These are phyloP conservation scores for Dactylellina leptospora DNA, from an alignment of 2,329 filamentous ascomycete species.

Conservation along the genomic window DNA sequence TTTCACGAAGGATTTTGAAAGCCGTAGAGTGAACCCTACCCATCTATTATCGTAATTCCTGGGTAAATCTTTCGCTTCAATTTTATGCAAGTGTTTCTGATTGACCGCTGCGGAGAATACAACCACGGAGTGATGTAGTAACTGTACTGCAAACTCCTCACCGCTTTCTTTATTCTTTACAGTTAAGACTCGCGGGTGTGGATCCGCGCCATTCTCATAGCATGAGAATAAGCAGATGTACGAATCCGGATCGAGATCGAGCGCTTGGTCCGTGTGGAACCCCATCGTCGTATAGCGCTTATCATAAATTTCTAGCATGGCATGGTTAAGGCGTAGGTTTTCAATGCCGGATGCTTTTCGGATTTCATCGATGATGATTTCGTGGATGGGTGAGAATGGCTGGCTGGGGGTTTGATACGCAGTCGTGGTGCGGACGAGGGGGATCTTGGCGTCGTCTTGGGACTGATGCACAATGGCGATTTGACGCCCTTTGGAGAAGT, in stretches of 20 bases:
- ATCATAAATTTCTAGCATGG: conserved; percentile 27
- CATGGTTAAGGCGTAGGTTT: conserved; percentile 20
- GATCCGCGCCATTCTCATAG: conserved; percentile 20
- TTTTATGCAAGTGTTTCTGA: conserved; percentile 19
- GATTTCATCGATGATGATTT: conserved; percentile 22
- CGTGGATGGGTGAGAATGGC: conserved; percentile 22
- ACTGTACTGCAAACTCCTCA: conserved; percentile 13
- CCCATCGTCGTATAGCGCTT: conserved; percentile 23
- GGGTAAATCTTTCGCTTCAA: conserved; percentile 7
- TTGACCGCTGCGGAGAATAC: conserved; percentile 13
- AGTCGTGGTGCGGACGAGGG: conserved; percentile 21
- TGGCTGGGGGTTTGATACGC: conserved; percentile 25
- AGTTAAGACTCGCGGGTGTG: conserved; percentile 9
- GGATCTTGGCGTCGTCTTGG: not conserved
- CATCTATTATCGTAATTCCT: conserved; percentile 21
- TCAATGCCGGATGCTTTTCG: conserved; percentile 8
- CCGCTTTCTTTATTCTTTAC: conserved; percentile 29
- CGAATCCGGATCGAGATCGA: conserved; percentile 17
- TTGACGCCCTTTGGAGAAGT: conserved; percentile 28
- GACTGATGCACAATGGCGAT: conserved; percentile 18
- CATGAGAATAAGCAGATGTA: conserved; percentile 28
- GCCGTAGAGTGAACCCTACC: not conserved
- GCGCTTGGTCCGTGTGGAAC: conserved; percentile 27
- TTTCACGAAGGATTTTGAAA: not conserved
- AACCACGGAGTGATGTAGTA: conserved; percentile 19